Evolutionary conservation across 768 basidiomycete genomes (phyloP), one percentile per base, ranked within the genome.

Genomic region (Mycena sanguinolenta): DNA sequence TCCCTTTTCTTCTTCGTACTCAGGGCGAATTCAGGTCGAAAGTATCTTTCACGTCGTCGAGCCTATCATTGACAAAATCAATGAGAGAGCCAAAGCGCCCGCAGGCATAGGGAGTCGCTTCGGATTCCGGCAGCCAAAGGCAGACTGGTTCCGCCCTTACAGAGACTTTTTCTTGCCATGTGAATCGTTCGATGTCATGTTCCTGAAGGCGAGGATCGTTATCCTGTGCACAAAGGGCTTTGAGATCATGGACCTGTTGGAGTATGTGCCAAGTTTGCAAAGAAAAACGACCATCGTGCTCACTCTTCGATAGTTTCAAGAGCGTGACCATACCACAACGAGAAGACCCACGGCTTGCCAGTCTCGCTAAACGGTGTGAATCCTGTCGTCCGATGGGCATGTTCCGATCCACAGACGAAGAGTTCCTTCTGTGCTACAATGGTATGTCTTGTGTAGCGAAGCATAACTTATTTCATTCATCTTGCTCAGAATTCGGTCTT

Each of bases 11-110:
- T 23, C 39, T 14, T 34, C 28, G 49, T 65, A 25, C 38, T 73
- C 17, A 61, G 36, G 16, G n/a, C 25, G n/a, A 39, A 12, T 67
- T 1, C 60, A 89, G 87, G 85, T 94, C 73, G 95, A 97, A 76
- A 96, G 95, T 65, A 93, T 98, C 58, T 98, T 99, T 88, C 94
- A 95, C 63, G 96, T 97, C 8, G 87, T 99, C n/a, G 97, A 99
- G 74, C 97, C 97, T 4, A 95, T 99, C n/a, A 87, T 91, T 4
- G 95, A 92, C 73, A 95, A 94, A 80, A 95, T 93, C 75, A 93
- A 91, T 62, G 94, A 94, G 79, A 87, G 90, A 75, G 85, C 88
- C 34, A 92, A 90, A 75, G 89, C 89, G 0, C 90, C 92, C 3
- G 88, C 88, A 49, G 91, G 91, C 8, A 85, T 95, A 64, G 87